phyloP scores from a whole-genome alignment of 2,329 filamentous ascomycete species.

The Exophiala phaeomuriformis region DNA sequence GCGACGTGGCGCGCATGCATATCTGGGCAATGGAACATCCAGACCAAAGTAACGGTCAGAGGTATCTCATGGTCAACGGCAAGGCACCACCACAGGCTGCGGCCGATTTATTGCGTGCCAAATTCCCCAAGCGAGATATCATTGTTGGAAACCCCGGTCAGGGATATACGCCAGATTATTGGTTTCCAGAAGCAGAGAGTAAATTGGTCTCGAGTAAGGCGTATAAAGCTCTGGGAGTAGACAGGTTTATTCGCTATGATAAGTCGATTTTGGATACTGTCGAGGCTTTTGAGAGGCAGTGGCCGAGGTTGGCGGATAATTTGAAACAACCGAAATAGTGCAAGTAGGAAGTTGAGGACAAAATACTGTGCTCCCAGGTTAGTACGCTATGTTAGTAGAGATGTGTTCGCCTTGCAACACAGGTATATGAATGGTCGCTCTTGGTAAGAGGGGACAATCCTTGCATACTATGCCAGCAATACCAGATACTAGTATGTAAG shows the following conservation, averaged over 20 bases:
- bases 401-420: too few species aligned
- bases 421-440: too few species aligned
- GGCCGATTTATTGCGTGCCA: slow-evolving; percentile 23
- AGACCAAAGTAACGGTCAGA: slow-evolving; percentile 16
- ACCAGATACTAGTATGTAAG: too few species aligned
- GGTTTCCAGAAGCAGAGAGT: slow-evolving; percentile 14
- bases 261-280: slow-evolving; percentile 24
- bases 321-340: slow-evolving; percentile 7
- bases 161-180: slow-evolving; percentile 19
- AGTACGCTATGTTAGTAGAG: too few species aligned
- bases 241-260: slow-evolving; percentile 24
- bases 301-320: slow-evolving; percentile 19
- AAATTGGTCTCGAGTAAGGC: slow-evolving; percentile 20
- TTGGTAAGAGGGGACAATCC: too few species aligned
- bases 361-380: too few species aligned
- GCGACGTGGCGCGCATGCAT: slow-evolving; percentile 26
- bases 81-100: slow-evolving; percentile 26
- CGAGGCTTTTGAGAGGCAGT: slow-evolving; percentile 23
- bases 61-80: slow-evolving; percentile 24
- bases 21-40: slow-evolving; percentile 25
- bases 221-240: slow-evolving; percentile 18
- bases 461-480: too few species aligned
- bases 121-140: slow-evolving; percentile 20
- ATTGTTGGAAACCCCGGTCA: slow-evolving; percentile 20
- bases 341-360: background rate